These are phyloP conservation scores for Claviceps arundinis DNA, from an alignment of 2,329 filamentous ascomycete genomes.

Conservation along the genomic window DNA sequence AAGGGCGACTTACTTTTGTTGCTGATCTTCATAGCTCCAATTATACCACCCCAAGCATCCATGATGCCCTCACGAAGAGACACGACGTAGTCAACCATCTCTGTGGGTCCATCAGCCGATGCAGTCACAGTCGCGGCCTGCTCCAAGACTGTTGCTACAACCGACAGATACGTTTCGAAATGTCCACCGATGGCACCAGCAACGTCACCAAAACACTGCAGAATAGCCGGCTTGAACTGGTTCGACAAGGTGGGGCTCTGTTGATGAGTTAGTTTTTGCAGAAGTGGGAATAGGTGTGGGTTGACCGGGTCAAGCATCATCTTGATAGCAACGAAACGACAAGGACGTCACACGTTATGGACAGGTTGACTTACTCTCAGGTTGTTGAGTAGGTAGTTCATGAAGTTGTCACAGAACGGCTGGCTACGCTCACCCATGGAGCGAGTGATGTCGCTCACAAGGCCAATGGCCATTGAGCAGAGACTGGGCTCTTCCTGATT, in stretches of 20 bases:
- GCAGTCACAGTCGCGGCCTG: slow-evolving; percentile 78
- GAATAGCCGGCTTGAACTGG: slow-evolving; percentile 94
- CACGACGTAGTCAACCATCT: slow-evolving; percentile 94
- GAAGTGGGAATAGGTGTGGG: too few relatives aligned
- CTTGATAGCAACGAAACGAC: too few relatives aligned
- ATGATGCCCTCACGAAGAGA: slow-evolving; percentile 95
- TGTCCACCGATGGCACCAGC: slow-evolving; percentile 83
- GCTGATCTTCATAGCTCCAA: slow-evolving; percentile 81
- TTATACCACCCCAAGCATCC: slow-evolving; percentile 96
- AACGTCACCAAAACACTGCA: slow-evolving; percentile 97
- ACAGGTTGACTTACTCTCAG: slow-evolving; percentile 47
- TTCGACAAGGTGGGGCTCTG: slow-evolving; percentile 78
- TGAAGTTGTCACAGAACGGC: slow-evolving; percentile 92
- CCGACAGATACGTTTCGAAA: slow-evolving; percentile 84
- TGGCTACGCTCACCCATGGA: slow-evolving; percentile 82
- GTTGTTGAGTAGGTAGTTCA: slow-evolving; percentile 95
- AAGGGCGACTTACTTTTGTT: slow-evolving; percentile 50
- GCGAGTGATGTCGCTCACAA: slow-evolving; percentile 91
- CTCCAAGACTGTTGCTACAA: slow-evolving; percentile 87
- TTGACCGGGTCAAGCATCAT: too few relatives aligned
- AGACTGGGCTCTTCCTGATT: slow-evolving; percentile 93
- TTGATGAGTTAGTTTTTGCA: not conserved
- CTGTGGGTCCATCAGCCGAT: slow-evolving; percentile 68
- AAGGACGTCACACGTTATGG: too few relatives aligned
- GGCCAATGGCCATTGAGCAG: slow-evolving; percentile 92